phyloP scores from a whole-genome alignment of 1,139 yeast genomes.

The Suhomyces bolitotheri region DNA sequence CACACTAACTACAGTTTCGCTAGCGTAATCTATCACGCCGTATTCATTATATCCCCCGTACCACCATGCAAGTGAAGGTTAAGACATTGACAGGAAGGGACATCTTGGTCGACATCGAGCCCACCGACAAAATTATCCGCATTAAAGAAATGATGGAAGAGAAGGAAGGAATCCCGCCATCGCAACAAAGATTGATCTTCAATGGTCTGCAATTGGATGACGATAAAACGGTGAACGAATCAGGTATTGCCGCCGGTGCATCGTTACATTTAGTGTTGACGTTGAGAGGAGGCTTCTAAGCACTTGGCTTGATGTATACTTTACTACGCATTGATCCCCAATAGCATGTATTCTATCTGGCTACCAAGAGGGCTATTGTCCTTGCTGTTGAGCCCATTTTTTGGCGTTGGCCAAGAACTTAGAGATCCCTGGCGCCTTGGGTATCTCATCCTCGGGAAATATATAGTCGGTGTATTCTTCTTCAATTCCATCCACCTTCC shows the following conservation, averaged over 20 bases:
- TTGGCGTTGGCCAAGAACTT: slow-evolving; percentile 64
- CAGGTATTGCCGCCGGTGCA: slow-evolving; percentile 72
- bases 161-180: slow-evolving; percentile 96
- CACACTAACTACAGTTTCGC: too few relatives aligned
- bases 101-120: slow-evolving; percentile 79
- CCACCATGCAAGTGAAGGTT: slow-evolving; percentile 62
- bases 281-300: slow-evolving; percentile 70
- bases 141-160: slow-evolving; percentile 94
- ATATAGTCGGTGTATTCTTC: slow-evolving; percentile 63
- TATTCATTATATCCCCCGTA: not conserved
- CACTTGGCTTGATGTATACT: too few relatives aligned
- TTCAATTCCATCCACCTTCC: slow-evolving; percentile 44
- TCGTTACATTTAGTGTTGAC: slow-evolving; percentile 88
- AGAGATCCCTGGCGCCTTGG: slow-evolving; percentile 32
- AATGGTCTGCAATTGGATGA: slow-evolving; percentile 92
- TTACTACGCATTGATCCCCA: too few relatives aligned
- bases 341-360: too few relatives aligned
- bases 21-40: not conserved
- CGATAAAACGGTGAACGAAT: slow-evolving; percentile 64
- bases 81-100: slow-evolving; percentile 82
- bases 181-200: slow-evolving; percentile 88
- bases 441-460: slow-evolving; percentile 62
- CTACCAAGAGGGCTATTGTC: too few relatives aligned
- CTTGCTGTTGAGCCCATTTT: slow-evolving; percentile 47
- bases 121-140: slow-evolving; percentile 71